These are phyloP conservation scores for Geum urbanum DNA, from an alignment of 306 rosid genomes.

Conservation along the genomic window DNA sequence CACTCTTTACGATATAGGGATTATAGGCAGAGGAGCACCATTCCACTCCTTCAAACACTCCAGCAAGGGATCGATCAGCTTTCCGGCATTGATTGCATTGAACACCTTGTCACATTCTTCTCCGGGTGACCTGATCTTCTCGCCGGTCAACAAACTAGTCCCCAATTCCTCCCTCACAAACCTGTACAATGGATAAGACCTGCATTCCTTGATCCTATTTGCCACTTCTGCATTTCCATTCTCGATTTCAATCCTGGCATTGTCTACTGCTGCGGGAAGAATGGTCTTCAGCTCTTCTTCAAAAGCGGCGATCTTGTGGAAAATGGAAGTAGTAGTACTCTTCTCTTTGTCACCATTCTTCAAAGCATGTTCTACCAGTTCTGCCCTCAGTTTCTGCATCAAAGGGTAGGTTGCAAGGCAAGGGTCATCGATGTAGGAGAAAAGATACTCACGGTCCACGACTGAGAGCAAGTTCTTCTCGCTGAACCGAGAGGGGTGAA, in stretches of 20 bases:
- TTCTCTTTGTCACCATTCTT: slow-evolving; percentile 57
- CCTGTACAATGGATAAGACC: slow-evolving; percentile 78
- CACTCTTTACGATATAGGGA: slow-evolving; percentile 13
- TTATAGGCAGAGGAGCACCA: slow-evolving; percentile 83
- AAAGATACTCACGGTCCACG: slow-evolving; percentile 68
- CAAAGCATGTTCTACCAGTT: slow-evolving; percentile 76
- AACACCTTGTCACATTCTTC: slow-evolving; percentile 84
- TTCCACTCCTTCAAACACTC: slow-evolving; percentile 83
- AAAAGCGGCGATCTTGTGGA: slow-evolving; percentile 65
- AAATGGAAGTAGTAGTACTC: slow-evolving; percentile 53
- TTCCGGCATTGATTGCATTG: slow-evolving; percentile 63
- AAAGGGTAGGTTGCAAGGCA: slow-evolving; percentile 71
- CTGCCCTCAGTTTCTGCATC: slow-evolving; percentile 71
- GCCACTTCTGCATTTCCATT: slow-evolving; percentile 51
- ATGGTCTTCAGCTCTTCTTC: slow-evolving; percentile 63
- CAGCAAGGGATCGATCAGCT: slow-evolving; percentile 65
- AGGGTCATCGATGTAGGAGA: slow-evolving; percentile 69
- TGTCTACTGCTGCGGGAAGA: slow-evolving; percentile 78
- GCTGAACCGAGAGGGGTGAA: slow-evolving; percentile 74
- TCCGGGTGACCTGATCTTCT: slow-evolving; percentile 70
- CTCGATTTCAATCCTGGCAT: slow-evolving; percentile 48
- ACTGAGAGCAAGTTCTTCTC: slow-evolving; percentile 71
- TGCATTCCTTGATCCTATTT: slow-evolving; percentile 62
- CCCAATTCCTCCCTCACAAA: slow-evolving; percentile 70
- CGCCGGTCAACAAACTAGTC: slow-evolving; percentile 68